Evolutionary conservation across 2,329 filamentous ascomycete genomes (phyloP), one percentile per base, ranked within the genome.

Genomic region (Fusarium secorum): DNA sequence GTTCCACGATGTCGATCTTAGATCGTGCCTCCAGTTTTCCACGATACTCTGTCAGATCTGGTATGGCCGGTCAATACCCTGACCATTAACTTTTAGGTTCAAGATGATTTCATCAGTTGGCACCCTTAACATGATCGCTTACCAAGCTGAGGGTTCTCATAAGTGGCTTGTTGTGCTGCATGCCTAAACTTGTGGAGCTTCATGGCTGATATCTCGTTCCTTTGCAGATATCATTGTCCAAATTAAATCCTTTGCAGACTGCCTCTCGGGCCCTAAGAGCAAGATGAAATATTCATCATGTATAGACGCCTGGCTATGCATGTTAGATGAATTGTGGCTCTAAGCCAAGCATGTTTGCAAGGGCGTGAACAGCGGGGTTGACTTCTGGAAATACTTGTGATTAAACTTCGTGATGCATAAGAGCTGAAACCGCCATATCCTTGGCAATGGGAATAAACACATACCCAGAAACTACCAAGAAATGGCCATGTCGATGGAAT

Each of bases 21-120:
- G 22, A 45, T 28, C 38, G 32, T 49, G 28, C 39, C 30, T 48
- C 24, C 30, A 36, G 36, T 15, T 26, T 28, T 49, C 48, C 18
- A 24, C 32, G 9, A 11, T 24, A 11, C 32, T 49, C 30, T 64
- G 22, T 41, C n/a, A 64, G 49, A 44, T 57, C 41, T 52, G 26
- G 48, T 52, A 70, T 41, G 56, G n/a, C 41, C 32, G 28, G 64
- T 44, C 48, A 72, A 61, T 58, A 45, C 35, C 49, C 28, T 28
- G 24, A 52, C 26, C 20, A 48, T 35, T n/a, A 45, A 36, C 42
- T 35, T 68, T 70, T 55, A 51, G 51, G 60, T 70, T 56, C 33
- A 53, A 45, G 20, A 59, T 72, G 68, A 71, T 56, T 60, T 65
- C 60, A 69, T 71, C 32, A 32, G 38, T 24, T 55, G 20, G 41